Evolutionary conservation across 768 basidiomycete species (phyloP), one percentile per base, ranked within the genome.

Genomic region (Rubroboletus pulcherrimus): DNA sequence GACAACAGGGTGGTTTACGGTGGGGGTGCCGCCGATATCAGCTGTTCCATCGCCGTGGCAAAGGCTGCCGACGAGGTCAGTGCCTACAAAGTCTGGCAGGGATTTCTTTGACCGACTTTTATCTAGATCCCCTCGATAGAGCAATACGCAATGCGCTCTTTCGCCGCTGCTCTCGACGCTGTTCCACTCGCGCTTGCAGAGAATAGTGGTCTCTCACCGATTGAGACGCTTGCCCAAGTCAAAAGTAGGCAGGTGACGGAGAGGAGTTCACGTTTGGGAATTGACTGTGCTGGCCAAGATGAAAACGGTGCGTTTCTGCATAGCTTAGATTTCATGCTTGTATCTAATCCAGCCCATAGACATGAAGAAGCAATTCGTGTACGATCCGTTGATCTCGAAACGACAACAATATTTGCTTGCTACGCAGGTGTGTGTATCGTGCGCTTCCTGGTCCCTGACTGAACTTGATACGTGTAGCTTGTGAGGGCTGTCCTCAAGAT

Each of bases 131-230:
- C 97, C 1, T 82, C 93, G 30, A 98, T 99, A 66, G 97, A 99
- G 74, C 97, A 99, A 78, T 99, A 99, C 67, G 97, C 97, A 3
- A 98, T 99, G 95, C 88, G 96, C 47, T 95, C 97, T n/a, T 99
- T 98, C 71, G 82, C 97, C 4, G 90, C 91, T 34, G 96, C 97
- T 14, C 78, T 99, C 8, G 97, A 99, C 65, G 82, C 93, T n/a
- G 76, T 98, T 47, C 97, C 97, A 4, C 82, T 99, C 12, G 97
- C 97, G 5, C 80, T 99, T 11, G 97, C 97, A 14, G 97, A 99
- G 74, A 99, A 99, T 79, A 96, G 93, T 57, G 97, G 97, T 51
- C 73, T 98, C 42, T 87, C 91, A 14, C 97, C 97, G 11, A 99
- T 99, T 57, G 94, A 96, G 74, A 97, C 94, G 6, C 81, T 99